phyloP scores from a whole-genome alignment of 2,329 filamentous ascomycete genomes.

The Calonectria leucothoes region DNA sequence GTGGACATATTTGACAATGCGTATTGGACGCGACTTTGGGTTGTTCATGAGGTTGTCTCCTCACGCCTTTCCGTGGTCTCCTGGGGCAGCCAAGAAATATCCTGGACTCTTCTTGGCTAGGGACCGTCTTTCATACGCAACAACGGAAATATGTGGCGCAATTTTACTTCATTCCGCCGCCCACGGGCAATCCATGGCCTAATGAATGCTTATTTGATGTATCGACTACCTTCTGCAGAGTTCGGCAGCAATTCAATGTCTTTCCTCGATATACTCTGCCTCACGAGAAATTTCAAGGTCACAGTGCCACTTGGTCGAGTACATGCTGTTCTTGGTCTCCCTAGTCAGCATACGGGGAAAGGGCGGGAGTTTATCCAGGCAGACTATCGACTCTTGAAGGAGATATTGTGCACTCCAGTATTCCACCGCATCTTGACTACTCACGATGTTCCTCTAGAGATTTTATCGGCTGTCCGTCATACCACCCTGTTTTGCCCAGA shows the following conservation, averaged over 20 bases:
- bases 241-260: background rate
- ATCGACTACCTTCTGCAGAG: background rate
- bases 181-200: background rate
- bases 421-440: background rate
- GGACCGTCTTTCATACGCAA: constrained; percentile 3
- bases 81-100: background rate
- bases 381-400: constrained; percentile 1
- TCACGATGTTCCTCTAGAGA: constrained; percentile 7
- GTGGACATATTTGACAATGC: background rate
- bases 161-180: background rate
- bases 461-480: constrained; percentile 8
- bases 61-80: background rate
- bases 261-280: constrained; percentile 7
- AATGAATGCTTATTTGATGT: constrained; percentile 13
- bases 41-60: constrained; percentile 9
- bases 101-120: constrained; percentile 10
- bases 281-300: constrained; percentile 4
- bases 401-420: constrained; percentile 3
- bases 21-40: constrained; percentile 4
- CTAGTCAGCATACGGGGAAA: constrained; percentile 4
- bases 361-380: background rate
- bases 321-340: constrained; percentile 4
- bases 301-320: background rate
- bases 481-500: background rate
- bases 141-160: background rate